Conservation (phyloP, 495 filamentous ascomycete species). For the Hamigera avellanea region DNA sequence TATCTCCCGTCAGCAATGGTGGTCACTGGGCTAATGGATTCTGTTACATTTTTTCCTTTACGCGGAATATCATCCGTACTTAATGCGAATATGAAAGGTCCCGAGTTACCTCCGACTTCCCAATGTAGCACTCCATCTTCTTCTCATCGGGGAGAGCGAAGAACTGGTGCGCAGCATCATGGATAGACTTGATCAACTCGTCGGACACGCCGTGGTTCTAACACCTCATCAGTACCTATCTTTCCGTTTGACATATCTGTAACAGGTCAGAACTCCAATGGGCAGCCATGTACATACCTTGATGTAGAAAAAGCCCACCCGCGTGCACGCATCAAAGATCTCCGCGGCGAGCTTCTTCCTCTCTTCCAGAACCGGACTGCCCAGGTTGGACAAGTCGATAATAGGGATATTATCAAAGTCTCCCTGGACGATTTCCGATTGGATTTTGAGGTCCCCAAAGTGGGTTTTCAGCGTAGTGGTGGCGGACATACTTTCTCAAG, state of each 20-base stretch:
- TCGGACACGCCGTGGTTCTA: constrained; percentile 28
- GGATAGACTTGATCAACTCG: constrained; percentile 21
- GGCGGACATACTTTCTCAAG: neutral
- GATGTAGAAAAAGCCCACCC: constrained; percentile 48
- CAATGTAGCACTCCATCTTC: constrained; percentile 32
- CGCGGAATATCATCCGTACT: no score
- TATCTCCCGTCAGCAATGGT: no score
- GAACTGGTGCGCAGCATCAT: constrained; percentile 28
- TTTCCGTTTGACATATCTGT: no score
- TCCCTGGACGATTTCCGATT: neutral
- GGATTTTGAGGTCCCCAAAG: neutral
- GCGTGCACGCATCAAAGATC: constrained; percentile 36
- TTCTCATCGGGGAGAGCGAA: constrained; percentile 36
- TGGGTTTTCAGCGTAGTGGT: neutral
- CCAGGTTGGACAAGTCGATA: constrained; percentile 22
- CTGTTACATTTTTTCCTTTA: no score
- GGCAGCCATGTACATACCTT: constrained; percentile 11
- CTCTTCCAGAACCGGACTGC: constrained; percentile 15
- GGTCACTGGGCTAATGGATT: constrained; percentile 3
- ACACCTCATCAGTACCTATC: constrained; percentile 10
- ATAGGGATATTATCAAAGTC: constrained; percentile 25
- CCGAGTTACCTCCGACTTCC: constrained; percentile 26
- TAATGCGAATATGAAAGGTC: no score
- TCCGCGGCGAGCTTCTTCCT: constrained; percentile 22
- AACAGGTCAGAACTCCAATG: neutral